Conservation (phyloP, 345 rosid genomes). For the Salix suchowensis region DNA sequence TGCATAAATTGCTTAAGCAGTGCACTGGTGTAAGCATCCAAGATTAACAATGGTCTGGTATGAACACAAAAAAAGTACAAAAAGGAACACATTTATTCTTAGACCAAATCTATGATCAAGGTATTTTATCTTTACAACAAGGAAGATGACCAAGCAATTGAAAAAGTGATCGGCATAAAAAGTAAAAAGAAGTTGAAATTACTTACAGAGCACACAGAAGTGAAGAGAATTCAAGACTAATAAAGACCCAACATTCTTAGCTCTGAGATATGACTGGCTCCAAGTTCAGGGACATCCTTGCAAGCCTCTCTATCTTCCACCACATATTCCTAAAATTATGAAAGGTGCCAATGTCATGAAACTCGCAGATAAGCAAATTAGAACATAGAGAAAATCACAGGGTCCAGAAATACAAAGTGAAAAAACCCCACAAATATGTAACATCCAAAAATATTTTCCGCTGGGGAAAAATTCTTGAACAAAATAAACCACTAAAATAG, state of each 20-base stretch:
- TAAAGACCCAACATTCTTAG: slow-evolving; percentile 86
- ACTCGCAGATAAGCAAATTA: background rate
- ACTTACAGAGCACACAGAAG: slow-evolving; percentile 25
- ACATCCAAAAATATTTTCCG: background rate
- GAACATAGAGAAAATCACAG: background rate
- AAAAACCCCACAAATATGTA: background rate
- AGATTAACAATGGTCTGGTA: background rate
- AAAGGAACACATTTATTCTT: background rate
- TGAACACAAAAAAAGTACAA: background rate
- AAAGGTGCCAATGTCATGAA: background rate
- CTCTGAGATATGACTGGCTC: slow-evolving; percentile 77
- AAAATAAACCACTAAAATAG: background rate
- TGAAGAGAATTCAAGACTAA: slow-evolving; percentile 27
- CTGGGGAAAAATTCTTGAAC: background rate
- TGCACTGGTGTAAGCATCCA: background rate
- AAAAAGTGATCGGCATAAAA: background rate
- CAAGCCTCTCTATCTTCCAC: slow-evolving; percentile 81
- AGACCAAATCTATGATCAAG: background rate
- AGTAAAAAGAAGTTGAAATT: background rate
- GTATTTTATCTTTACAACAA: background rate
- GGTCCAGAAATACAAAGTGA: background rate
- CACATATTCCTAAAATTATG: slow-evolving; percentile 66
- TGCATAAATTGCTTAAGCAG: background rate
- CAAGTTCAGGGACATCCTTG: slow-evolving; percentile 78
- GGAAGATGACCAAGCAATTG: background rate